phyloP scores from a whole-genome alignment of 2,329 filamentous ascomycete genomes.

The Aureobasidium melanogenum region DNA sequence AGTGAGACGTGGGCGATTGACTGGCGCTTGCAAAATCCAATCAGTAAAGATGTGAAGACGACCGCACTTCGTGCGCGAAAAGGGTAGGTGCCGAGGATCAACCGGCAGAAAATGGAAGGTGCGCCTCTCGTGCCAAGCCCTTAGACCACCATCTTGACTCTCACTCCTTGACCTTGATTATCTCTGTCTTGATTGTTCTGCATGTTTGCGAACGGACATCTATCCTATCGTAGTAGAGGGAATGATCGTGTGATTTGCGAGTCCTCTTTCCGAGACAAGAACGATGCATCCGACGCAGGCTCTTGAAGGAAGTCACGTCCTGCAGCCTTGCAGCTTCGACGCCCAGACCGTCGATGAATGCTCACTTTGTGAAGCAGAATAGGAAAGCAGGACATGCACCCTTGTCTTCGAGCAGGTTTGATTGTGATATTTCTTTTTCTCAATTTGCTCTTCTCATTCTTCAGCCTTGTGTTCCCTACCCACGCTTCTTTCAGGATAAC shows the following conservation, averaged over 20 bases:
- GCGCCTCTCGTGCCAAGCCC: background rate
- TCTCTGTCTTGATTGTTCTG: background rate
- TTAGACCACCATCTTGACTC: background rate
- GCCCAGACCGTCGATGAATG: background rate
- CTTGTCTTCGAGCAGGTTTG: background rate
- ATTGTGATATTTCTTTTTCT: background rate
- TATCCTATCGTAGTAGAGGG: background rate
- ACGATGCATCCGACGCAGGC: background rate
- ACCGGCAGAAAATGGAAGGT: background rate
- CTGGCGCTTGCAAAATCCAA: slow-evolving; percentile 5
- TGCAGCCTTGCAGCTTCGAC: background rate
- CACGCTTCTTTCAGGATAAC: background rate
- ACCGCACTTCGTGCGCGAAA: no score
- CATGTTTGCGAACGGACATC: background rate
- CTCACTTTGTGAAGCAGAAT: background rate
- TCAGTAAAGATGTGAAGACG: background rate
- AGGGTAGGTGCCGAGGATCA: no score
- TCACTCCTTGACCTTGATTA: background rate
- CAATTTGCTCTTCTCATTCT: background rate
- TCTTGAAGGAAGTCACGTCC: background rate
- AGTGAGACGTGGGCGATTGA: slow-evolving; percentile 12
- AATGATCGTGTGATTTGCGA: no score
- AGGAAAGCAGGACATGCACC: background rate
- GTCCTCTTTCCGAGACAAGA: no score
- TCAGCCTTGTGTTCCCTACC: background rate